These are phyloP conservation scores for Erodium texanum DNA, from an alignment of 441 rosid genomes.

Conservation along the genomic window DNA sequence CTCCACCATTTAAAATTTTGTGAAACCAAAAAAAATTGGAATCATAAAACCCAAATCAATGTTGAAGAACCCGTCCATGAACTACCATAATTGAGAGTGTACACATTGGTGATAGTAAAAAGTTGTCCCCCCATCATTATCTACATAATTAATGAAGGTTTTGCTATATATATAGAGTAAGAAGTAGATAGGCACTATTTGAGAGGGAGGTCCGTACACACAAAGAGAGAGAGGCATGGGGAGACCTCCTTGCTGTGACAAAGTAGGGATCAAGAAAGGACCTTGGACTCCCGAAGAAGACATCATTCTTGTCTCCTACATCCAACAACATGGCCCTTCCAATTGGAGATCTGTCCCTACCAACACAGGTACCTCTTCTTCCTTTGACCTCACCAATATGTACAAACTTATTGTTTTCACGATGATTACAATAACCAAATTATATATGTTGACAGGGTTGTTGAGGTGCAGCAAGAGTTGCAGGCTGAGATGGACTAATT, in stretches of 20 bases:
- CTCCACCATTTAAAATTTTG: too few relatives aligned
- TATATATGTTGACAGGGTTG: slow-evolving; percentile 34
- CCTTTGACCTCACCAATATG: too few relatives aligned
- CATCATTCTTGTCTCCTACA: slow-evolving; percentile 85
- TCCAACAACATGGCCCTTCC: slow-evolving; percentile 93
- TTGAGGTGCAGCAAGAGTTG: slow-evolving; percentile 95
- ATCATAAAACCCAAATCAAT: too few relatives aligned
- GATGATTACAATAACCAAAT: neutral
- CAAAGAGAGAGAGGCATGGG: slow-evolving; percentile 43
- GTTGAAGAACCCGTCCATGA: too few relatives aligned
- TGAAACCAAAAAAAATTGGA: too few relatives aligned
- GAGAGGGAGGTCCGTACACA: slow-evolving; percentile 9
- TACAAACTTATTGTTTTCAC: too few relatives aligned
- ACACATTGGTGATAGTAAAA: too few relatives aligned
- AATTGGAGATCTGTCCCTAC: slow-evolving; percentile 99
- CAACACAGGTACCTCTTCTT: slow-evolving; percentile 51
- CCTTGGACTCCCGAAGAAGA: slow-evolving; percentile 99
- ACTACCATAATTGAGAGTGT: too few relatives aligned
- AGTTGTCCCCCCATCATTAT: too few relatives aligned
- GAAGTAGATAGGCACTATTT: too few relatives aligned
- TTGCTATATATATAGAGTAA: too few relatives aligned
- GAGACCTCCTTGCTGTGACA: slow-evolving; percentile 95
- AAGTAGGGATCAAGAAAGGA: slow-evolving; percentile 92
- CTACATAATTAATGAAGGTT: too few relatives aligned
- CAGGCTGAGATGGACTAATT: slow-evolving; percentile 97